Conservation (phyloP, 2,329 filamentous ascomycete genomes). For the Cercospora sesami region DNA sequence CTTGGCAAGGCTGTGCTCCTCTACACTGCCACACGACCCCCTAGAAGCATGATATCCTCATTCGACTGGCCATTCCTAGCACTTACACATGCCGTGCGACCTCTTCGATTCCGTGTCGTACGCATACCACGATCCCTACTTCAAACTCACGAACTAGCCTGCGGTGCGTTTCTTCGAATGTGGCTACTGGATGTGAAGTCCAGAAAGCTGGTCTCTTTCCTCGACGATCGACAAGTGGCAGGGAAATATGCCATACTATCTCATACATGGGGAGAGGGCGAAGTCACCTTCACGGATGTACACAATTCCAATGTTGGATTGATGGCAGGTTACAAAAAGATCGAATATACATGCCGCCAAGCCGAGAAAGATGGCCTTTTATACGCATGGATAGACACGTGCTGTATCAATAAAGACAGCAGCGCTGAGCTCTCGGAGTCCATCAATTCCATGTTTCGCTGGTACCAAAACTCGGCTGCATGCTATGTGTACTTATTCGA, state of each 20-base stretch:
- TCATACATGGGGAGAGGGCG: constrained; percentile 20
- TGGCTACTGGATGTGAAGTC: constrained; percentile 12
- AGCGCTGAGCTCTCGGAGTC: constrained; percentile 26
- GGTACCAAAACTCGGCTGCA: constrained; percentile 23
- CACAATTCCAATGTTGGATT: background rate
- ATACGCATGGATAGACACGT: constrained; percentile 29
- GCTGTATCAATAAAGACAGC: constrained; percentile 30
- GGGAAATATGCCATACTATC: constrained; percentile 18
- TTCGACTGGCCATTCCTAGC: too few species aligned
- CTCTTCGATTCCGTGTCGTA: background rate
- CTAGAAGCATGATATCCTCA: background rate
- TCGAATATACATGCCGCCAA: constrained; percentile 14
- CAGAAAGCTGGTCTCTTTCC: constrained; percentile 10
- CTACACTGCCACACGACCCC: background rate
- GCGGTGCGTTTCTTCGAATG: background rate
- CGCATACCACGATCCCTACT: too few species aligned
- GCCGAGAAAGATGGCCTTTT: constrained; percentile 18
- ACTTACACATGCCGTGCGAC: background rate
- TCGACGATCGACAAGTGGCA: constrained; percentile 2
- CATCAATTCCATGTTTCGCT: constrained; percentile 25
- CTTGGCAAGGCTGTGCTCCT: background rate
- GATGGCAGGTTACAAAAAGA: constrained; percentile 22
- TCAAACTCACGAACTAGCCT: too few species aligned
- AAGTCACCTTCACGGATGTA: constrained; percentile 19
- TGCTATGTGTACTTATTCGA: constrained; percentile 23